These are phyloP conservation scores for Urtica urens DNA, from an alignment of 306 rosid genomes.

Conservation along the genomic window DNA sequence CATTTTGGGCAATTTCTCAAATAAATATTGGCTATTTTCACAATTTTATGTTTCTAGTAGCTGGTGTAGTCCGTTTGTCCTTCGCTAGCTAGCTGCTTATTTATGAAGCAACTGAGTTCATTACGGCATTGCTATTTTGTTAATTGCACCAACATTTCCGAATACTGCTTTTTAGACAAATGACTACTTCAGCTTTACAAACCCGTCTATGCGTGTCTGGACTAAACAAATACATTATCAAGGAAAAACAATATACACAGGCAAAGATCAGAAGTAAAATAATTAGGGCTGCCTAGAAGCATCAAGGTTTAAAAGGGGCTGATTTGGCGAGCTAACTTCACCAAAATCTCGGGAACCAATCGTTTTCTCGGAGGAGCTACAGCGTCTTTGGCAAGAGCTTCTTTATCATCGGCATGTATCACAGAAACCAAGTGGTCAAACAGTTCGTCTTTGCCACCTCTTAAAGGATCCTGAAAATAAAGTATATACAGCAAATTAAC, in stretches of 20 bases:
- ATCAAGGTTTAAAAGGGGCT: constrained; percentile 57
- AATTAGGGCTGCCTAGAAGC: neutral
- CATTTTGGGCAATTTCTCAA: too few relatives aligned
- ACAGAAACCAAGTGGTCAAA: constrained; percentile 54
- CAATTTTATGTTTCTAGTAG: too few relatives aligned
- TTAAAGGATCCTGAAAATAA: constrained; percentile 69
- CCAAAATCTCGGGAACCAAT: constrained; percentile 72
- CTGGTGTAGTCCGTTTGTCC: too few relatives aligned
- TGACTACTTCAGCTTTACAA: too few relatives aligned
- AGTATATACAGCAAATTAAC: constrained; percentile 7
- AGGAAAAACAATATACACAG: neutral
- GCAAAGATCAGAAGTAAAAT: neutral
- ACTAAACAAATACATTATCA: neutral
- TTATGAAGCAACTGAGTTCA: too few relatives aligned
- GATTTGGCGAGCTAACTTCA: constrained; percentile 47
- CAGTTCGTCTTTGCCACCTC: constrained; percentile 79
- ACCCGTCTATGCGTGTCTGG: too few relatives aligned
- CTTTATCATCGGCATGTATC: constrained; percentile 59
- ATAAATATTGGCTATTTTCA: too few relatives aligned
- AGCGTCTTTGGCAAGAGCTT: constrained; percentile 55
- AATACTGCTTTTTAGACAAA: too few relatives aligned
- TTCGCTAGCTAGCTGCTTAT: too few relatives aligned
- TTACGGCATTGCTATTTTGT: too few relatives aligned
- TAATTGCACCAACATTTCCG: too few relatives aligned
- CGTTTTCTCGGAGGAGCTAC: constrained; percentile 62